Conservation (phyloP, 2,329 filamentous ascomycete genomes). For the Beauveria sp. region DNA sequence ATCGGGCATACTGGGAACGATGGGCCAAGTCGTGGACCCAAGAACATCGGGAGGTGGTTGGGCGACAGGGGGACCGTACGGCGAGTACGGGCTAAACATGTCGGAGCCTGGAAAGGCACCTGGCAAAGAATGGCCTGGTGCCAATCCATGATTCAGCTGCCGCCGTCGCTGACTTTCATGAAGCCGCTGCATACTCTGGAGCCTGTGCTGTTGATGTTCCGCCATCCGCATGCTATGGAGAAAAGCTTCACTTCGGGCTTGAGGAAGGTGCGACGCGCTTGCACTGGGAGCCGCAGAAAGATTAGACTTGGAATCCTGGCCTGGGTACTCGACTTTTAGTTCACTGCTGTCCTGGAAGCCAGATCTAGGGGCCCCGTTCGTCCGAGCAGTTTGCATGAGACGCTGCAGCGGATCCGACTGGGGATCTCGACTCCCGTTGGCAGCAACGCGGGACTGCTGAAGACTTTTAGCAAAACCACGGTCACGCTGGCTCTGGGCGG, state of each 20-base stretch:
- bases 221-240: neutral
- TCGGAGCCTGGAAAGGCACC: neutral
- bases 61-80: neutral
- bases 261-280: neutral
- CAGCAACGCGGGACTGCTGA: neutral
- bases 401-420: slow-evolving; percentile 20
- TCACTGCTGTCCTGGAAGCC: neutral
- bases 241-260: neutral
- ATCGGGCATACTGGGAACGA: neutral
- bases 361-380: slow-evolving; percentile 10
- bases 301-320: neutral
- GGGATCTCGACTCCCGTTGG: neutral
- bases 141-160: neutral
- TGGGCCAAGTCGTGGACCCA: neutral
- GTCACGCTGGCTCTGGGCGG: slow-evolving; percentile 22
- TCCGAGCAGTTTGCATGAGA: slow-evolving; percentile 23
- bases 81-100: neutral
- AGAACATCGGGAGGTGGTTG: neutral
- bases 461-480: slow-evolving; percentile 22
- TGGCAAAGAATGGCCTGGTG: neutral
- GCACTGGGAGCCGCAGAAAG: neutral
- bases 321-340: neutral
- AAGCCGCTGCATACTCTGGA: neutral
- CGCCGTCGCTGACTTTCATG: neutral
- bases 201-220: neutral